Evolutionary conservation across 371 early-diverging fungal genomes (phyloP), one percentile per base, ranked within the genome.

Genomic region (Mucor plumbeus): DNA sequence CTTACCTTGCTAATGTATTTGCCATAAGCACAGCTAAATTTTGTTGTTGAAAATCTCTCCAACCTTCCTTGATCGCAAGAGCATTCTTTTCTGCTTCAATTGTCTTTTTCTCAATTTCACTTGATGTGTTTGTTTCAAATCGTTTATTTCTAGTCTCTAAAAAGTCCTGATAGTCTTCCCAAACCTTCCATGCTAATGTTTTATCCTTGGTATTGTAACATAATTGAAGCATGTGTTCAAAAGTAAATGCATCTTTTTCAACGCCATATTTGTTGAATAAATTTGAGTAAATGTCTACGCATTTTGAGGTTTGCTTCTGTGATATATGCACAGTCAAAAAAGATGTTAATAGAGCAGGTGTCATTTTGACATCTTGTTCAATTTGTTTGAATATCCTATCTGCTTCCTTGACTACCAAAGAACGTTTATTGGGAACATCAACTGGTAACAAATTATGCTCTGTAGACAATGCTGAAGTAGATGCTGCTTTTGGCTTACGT

Each of bases 251-350:
- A 64, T 87, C 85, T 15, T 77, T 83, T 21, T 75, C 63, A 21
- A 84, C 74, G 0, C 69, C 47, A 35, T 77, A 75, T 58, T 78
- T 76, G 5, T 78, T 72, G 63, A 85, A 90, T 39, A 73, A 72
- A 17, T 73, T 44, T 1, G 76, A 50, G 65, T 90, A 87, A 7
- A 89, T 77, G 17, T 80, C 72, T 9, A 82, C 78, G 0, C 83
- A 77, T 7, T 10, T 35, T 7, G 80, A 74, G 0, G 65, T 61
- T 57, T 85, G 84, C 15, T 86, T 83, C 59, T 90, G 87, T 59
- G 82, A 73, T 21, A 87, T 75, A 59, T 88, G 81, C 34, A 88
- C 81, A 7, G 85, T 72, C 19, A 91, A 63, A 61, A 89, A 90
- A 7, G 88, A 80, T 7, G 87, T 89, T 59, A 92, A 75, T 13